A percentile compares a stretch with the other conserved stretches of the same genome.
These are phyloP conservation scores for Suillus clintonianus DNA, from an alignment of 768 basidiomycete genomes.

Conservation along the genomic window DNA sequence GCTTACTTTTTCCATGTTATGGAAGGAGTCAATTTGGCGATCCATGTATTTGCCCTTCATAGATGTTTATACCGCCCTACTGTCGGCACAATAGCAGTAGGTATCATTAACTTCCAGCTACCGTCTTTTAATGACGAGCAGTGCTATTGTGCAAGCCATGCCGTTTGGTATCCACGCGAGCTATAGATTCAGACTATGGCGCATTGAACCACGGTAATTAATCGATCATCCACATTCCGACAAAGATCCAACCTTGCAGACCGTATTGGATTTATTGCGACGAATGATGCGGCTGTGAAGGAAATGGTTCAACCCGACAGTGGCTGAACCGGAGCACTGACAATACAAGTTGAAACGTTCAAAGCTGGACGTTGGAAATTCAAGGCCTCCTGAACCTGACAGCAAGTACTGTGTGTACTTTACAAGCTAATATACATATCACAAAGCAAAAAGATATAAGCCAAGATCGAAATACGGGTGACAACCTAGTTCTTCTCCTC, in stretches of 20 bases:
- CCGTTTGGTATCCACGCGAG: not conserved
- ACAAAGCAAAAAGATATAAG: not conserved
- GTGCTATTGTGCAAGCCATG: too few relatives aligned
- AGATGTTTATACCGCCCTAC: not conserved
- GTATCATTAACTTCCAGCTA: not conserved
- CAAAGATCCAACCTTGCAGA: not conserved
- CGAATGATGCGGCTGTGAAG: too few relatives aligned
- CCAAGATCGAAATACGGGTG: not conserved
- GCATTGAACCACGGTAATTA: too few relatives aligned
- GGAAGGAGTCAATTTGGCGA: not conserved
- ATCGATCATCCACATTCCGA: not conserved
- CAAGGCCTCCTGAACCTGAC: not conserved
- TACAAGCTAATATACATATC: not conserved
- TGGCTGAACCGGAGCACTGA: not conserved
- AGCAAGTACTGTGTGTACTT: not conserved
- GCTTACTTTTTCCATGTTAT: not conserved
- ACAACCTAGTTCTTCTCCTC: conserved; percentile 30
- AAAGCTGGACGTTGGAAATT: not conserved
- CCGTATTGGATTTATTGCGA: not conserved
- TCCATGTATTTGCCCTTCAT: not conserved
- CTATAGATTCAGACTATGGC: not conserved
- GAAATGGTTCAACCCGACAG: not conserved
- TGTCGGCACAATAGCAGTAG: not conserved
- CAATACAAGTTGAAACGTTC: not conserved
- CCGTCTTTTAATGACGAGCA: not conserved